Conservation (phyloP, 768 basidiomycete genomes). For the Rhizopogon rudus region DNA sequence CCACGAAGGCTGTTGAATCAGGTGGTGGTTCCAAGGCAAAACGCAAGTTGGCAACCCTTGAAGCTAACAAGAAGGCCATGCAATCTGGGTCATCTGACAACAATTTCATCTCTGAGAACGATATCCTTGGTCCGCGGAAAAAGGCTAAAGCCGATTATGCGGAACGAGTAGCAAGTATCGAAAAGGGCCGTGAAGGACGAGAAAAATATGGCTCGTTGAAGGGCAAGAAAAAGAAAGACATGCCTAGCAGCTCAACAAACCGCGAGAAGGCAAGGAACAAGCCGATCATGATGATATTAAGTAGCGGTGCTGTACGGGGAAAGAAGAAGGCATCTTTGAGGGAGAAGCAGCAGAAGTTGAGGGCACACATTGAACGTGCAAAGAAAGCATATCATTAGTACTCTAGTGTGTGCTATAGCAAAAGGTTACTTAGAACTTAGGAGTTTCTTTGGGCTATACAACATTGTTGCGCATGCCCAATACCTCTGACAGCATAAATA, state of each 20-base stretch:
- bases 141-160: constrained; percentile 92
- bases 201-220: constrained; percentile 89
- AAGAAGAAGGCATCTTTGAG: constrained; percentile 81
- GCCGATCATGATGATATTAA: constrained; percentile 91
- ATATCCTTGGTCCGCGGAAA: constrained; percentile 92
- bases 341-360: constrained; percentile 75
- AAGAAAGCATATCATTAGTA: constrained; percentile 43
- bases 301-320: constrained; percentile 67
- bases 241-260: constrained; percentile 84
- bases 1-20: constrained; percentile 60
- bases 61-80: constrained; percentile 60
- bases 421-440: no score
- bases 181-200: constrained; percentile 90
- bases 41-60: constrained; percentile 81
- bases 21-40: constrained; percentile 76
- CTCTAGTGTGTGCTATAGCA: not conserved
- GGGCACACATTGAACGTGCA: constrained; percentile 68
- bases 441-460: no score
- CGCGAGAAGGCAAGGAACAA: constrained; percentile 91
- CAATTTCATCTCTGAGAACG: constrained; percentile 77
- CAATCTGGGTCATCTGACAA: constrained; percentile 38
- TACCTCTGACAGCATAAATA: no score
- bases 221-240: constrained; percentile 86
- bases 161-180: constrained; percentile 87
- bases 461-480: not conserved